phyloP scores from a whole-genome alignment of 768 basidiomycete species.

The Chlorophyllum brunneum region DNA sequence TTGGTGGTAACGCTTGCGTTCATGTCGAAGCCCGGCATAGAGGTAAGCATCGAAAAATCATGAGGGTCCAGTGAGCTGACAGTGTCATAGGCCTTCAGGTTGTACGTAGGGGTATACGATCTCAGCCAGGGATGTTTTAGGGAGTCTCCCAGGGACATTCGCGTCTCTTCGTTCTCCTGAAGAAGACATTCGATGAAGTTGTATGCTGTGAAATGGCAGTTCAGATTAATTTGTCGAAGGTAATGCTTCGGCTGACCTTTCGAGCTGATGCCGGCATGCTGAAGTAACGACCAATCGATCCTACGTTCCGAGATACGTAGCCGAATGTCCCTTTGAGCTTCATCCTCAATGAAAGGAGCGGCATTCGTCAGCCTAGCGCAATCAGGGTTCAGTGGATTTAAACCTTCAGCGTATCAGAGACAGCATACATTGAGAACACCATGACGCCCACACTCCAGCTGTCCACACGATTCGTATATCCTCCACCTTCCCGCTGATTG shows the following conservation, averaged over 20 bases:
- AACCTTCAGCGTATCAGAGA: background rate
- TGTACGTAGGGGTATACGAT: constrained; percentile 25
- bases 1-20: constrained; percentile 25
- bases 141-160: constrained; percentile 73
- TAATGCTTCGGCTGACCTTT: constrained; percentile 37
- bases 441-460: constrained; percentile 97
- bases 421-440: constrained; percentile 78
- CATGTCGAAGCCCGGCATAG: constrained; percentile 9
- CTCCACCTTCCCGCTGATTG: constrained; percentile 52
- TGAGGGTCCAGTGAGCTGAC: constrained; percentile 11
- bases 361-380: constrained; percentile 64
- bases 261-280: constrained; percentile 32
- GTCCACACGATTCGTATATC: constrained; percentile 88
- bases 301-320: constrained; percentile 52
- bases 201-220: constrained; percentile 36
- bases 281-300: constrained; percentile 60
- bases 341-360: constrained; percentile 79
- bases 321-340: constrained; percentile 53
- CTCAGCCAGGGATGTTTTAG: constrained; percentile 76
- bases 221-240: background rate
- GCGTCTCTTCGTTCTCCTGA: constrained; percentile 51
- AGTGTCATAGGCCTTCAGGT: constrained; percentile 6
- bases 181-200: constrained; percentile 70
- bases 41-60: constrained; percentile 12
- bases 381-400: constrained; percentile 11